Conservation (phyloP, 306 rosid species). For the Cotoneaster glaucophyllus region DNA sequence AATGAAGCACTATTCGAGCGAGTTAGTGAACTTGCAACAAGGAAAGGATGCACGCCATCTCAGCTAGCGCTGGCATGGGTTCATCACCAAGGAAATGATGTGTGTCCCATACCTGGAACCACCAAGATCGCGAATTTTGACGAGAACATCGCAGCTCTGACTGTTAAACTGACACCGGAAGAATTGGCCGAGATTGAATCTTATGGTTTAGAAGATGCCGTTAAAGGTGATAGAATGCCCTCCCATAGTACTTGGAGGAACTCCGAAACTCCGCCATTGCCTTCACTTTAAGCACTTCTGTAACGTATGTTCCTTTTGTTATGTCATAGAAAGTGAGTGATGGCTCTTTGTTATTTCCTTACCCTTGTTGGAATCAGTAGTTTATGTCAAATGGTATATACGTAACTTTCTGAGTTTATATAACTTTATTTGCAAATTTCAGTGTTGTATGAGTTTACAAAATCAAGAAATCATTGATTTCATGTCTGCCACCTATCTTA, state of each 20-base stretch:
- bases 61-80: slow-evolving; percentile 64
- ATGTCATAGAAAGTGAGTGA: background rate
- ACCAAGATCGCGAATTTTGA: slow-evolving; percentile 56
- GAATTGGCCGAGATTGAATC: slow-evolving; percentile 60
- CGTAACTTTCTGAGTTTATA: background rate
- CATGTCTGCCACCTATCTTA: too few species aligned
- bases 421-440: background rate
- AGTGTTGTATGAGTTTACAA: background rate
- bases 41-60: slow-evolving; percentile 55
- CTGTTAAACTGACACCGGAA: slow-evolving; percentile 51
- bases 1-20: slow-evolving; percentile 50
- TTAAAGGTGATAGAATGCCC: slow-evolving; percentile 37
- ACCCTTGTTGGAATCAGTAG: background rate
- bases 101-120: slow-evolving; percentile 76
- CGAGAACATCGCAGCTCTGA: slow-evolving; percentile 53
- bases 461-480: background rate
- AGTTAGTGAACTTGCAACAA: slow-evolving; percentile 49
- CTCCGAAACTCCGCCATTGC: slow-evolving; percentile 49
- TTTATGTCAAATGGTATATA: too few species aligned
- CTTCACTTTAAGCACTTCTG: slow-evolving; percentile 36
- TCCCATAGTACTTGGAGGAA: slow-evolving; percentile 26
- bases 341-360: background rate
- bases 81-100: slow-evolving; percentile 63
- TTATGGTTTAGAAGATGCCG: slow-evolving; percentile 29
- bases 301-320: background rate